Conservation (phyloP, 768 basidiomycete genomes). For the Lepiota venenata region DNA sequence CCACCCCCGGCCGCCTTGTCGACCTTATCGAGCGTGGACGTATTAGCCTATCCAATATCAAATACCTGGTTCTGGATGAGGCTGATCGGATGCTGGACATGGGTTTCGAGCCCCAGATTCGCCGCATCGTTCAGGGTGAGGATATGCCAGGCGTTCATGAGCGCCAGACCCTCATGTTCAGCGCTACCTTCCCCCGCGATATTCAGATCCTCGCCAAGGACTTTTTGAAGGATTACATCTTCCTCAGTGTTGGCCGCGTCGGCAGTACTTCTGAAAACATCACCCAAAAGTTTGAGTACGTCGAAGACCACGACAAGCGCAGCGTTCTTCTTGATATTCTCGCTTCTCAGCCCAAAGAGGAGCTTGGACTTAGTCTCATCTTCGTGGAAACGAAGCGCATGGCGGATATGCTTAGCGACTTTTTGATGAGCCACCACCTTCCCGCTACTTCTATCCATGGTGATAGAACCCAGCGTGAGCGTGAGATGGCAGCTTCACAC, state of each 20-base stretch:
- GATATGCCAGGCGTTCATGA: constrained; percentile 95
- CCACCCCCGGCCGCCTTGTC: constrained; percentile 96
- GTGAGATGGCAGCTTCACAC: constrained; percentile 93
- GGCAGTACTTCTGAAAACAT: constrained; percentile 99
- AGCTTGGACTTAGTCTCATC: constrained; percentile 80
- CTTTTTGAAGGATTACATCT: constrained; percentile 98
- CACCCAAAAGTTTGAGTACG: constrained; percentile 98
- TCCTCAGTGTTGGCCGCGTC: constrained; percentile 97
- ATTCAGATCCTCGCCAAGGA: constrained; percentile 96
- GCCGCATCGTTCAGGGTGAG: constrained; percentile 95
- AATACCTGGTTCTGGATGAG: constrained; percentile 97
- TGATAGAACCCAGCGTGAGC: constrained; percentile 96
- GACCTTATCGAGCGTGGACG: constrained; percentile 98
- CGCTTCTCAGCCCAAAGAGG: constrained; percentile 63
- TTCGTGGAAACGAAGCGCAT: constrained; percentile 99
- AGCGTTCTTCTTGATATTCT: constrained; percentile 95
- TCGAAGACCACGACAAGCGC: constrained; percentile 96
- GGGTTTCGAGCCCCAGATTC: constrained; percentile 99
- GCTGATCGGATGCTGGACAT: constrained; percentile 99
- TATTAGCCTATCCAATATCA: constrained; percentile 94
- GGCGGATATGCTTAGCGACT: constrained; percentile 98
- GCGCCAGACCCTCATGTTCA: constrained; percentile 99
- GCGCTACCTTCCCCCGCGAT: constrained; percentile 98
- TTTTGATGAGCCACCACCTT: constrained; percentile 78
- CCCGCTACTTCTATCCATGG: constrained; percentile 97